Evolutionary conservation across 148 eudicot species (phyloP).

Genomic region (Tetragonia tetragonoides): DNA sequence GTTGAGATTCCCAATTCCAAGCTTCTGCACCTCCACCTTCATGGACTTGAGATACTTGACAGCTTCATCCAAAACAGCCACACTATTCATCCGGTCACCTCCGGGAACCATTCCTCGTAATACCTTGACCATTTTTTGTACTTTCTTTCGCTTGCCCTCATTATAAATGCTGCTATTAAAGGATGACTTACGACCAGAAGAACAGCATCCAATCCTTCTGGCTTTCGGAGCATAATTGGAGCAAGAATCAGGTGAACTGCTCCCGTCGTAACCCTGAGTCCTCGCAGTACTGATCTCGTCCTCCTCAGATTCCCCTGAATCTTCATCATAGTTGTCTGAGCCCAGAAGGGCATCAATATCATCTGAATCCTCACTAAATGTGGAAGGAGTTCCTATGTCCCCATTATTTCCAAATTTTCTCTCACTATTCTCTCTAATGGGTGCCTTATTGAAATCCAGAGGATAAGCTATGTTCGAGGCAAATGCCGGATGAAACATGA

Average conservation of each 20-base stretch:
- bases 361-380: conserved; percentile 44
- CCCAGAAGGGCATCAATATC: conserved; percentile 60
- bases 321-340: conserved; percentile 39
- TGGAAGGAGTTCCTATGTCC: conserved; percentile 27
- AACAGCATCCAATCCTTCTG: conserved; percentile 28
- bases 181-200: conserved; percentile 26
- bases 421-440: conserved; percentile 22
- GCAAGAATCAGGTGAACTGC: conserved; percentile 56
- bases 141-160: conserved; percentile 44
- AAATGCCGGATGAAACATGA: conserved; percentile 54
- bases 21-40: conserved; percentile 48
- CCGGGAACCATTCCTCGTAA: conserved; percentile 63
- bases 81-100: conserved; percentile 49
- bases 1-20: conserved; percentile 38
- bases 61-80: conserved; percentile 66
- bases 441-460: conserved; percentile 26
- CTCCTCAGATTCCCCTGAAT: conserved; percentile 33
- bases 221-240: conserved; percentile 35
- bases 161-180: conserved; percentile 24
- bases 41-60: conserved; percentile 62
- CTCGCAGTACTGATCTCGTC: conserved; percentile 69
- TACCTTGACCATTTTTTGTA: conserved; percentile 53
- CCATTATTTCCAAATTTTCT: conserved; percentile 13
- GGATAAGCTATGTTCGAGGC: conserved; percentile 30
- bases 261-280: conserved; percentile 34